phyloP scores from a whole-genome alignment of 2,329 filamentous ascomycete genomes.

The Cladobotryum protrusum region DNA sequence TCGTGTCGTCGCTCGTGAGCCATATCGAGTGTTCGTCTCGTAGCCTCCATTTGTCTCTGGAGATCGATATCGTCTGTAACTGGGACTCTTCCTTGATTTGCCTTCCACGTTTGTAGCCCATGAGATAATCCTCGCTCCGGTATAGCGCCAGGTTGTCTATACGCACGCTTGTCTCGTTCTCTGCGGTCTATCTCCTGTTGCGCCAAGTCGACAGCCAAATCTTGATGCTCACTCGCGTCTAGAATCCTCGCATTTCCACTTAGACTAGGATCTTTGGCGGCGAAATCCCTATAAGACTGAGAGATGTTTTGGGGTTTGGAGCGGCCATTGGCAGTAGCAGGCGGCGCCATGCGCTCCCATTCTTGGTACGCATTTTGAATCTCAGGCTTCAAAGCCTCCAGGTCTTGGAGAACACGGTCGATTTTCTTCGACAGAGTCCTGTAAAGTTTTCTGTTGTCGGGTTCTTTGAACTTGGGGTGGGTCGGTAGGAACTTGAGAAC shows the following conservation, averaged over 20 bases:
- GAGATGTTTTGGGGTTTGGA: neutral
- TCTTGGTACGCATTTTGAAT: slow-evolving; percentile 66
- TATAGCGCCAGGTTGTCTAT: slow-evolving; percentile 50
- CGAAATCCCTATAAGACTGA: slow-evolving; percentile 37
- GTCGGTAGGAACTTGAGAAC: slow-evolving; percentile 66
- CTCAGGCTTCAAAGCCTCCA: slow-evolving; percentile 74
- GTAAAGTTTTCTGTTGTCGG: slow-evolving; percentile 59
- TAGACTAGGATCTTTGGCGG: slow-evolving; percentile 56
- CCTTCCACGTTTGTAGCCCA: neutral
- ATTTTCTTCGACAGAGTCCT: slow-evolving; percentile 44
- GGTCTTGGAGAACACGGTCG: slow-evolving; percentile 55
- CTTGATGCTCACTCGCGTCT: slow-evolving; percentile 63
- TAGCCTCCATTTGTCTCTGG: slow-evolving; percentile 47
- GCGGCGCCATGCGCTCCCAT: slow-evolving; percentile 52
- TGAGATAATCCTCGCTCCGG: slow-evolving; percentile 30
- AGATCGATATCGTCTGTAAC: slow-evolving; percentile 37
- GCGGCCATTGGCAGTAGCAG: neutral
- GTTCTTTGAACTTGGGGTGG: slow-evolving; percentile 69
- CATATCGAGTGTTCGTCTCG: slow-evolving; percentile 40
- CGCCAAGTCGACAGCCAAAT: slow-evolving; percentile 71
- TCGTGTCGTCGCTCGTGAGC: slow-evolving; percentile 20
- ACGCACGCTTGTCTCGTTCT: slow-evolving; percentile 53
- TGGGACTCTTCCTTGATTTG: neutral
- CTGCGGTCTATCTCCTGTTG: slow-evolving; percentile 64
- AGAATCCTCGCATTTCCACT: slow-evolving; percentile 53